These are phyloP conservation scores for Scenedesmus sp. DNA, from an alignment of 163 green algal genomes.

Conservation along the genomic window DNA sequence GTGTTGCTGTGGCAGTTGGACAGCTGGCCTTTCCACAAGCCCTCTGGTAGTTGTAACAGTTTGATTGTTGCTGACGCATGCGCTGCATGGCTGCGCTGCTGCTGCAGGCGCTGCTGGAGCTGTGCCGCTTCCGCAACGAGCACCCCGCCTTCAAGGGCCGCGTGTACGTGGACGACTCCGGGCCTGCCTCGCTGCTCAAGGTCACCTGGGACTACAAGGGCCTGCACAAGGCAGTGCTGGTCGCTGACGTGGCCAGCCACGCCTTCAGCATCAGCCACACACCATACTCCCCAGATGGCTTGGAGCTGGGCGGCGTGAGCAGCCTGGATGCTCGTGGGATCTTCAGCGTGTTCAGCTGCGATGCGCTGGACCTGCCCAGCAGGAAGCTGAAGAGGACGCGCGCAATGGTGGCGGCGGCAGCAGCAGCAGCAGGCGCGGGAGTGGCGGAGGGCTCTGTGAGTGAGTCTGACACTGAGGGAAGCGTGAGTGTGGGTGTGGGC, in stretches of 20 bases:
- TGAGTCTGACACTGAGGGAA: background rate
- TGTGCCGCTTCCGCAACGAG: constrained; percentile 67
- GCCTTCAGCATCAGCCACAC: constrained; percentile 34
- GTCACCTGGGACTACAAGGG: constrained; percentile 12
- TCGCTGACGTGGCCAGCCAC: constrained; percentile 12
- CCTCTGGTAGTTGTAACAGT: no score
- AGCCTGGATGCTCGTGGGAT: background rate
- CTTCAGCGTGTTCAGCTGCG: background rate
- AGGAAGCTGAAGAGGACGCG: background rate
- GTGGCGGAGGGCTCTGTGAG: background rate
- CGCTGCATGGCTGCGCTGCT: background rate
- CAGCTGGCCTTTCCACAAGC: no score
- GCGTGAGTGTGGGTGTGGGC: background rate
- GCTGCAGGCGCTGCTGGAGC: constrained; percentile 57
- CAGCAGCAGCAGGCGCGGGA: background rate
- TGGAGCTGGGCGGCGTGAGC: background rate
- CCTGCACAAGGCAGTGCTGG: constrained; percentile 22
- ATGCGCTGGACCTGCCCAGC: constrained; percentile 14
- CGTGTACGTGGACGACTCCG: constrained; percentile 48
- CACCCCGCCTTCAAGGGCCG: constrained; percentile 66
- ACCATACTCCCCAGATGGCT: background rate
- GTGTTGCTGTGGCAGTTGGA: no score
- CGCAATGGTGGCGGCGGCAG: background rate
- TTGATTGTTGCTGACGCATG: background rate
- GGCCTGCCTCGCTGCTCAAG: background rate